These are phyloP conservation scores for Helianthus tuberosus DNA, from an alignment of 129 eudicot species.

Conservation along the genomic window DNA sequence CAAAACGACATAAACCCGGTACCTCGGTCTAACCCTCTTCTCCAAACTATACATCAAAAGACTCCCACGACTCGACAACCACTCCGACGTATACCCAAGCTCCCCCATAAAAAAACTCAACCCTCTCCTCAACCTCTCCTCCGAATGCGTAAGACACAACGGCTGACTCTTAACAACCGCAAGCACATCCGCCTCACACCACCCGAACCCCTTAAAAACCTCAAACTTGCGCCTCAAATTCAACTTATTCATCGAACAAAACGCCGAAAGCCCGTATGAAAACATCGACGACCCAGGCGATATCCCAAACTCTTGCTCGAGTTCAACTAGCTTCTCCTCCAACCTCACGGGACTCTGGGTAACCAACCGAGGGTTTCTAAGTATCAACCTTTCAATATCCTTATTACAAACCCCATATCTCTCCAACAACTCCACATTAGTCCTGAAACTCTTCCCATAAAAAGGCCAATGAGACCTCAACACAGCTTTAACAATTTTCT, in stretches of 20 bases:
- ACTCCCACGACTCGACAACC: slow-evolving; percentile 30
- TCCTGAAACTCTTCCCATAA: slow-evolving; percentile 29
- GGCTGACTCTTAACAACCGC: slow-evolving; percentile 30
- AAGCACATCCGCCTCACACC: slow-evolving; percentile 38
- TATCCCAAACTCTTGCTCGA: slow-evolving; percentile 41
- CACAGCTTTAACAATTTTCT: slow-evolving; percentile 21
- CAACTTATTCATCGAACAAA: slow-evolving; percentile 19
- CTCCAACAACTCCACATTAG: slow-evolving; percentile 15
- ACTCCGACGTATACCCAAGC: slow-evolving; percentile 32
- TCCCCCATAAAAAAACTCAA: slow-evolving; percentile 35
- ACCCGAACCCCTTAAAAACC: slow-evolving; percentile 42
- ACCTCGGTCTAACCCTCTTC: slow-evolving; percentile 43
- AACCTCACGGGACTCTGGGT: slow-evolving; percentile 21
- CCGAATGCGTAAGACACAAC: slow-evolving; percentile 30
- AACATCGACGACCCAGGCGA: slow-evolving; percentile 20
- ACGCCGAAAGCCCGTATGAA: slow-evolving; percentile 26
- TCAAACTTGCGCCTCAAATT: slow-evolving; percentile 26
- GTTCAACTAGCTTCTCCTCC: slow-evolving; percentile 18
- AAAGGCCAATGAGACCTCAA: slow-evolving; percentile 33
- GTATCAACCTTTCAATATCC: slow-evolving; percentile 21
- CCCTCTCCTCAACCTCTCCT: slow-evolving; percentile 22
- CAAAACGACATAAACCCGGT: slow-evolving; percentile 27
- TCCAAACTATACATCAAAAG: slow-evolving; percentile 42
- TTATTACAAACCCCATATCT: slow-evolving; percentile 27
- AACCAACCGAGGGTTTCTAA: slow-evolving; percentile 30